These are phyloP conservation scores for Rhynchosporium secalis DNA, from an alignment of 2,329 filamentous ascomycete genomes.

Conservation along the genomic window DNA sequence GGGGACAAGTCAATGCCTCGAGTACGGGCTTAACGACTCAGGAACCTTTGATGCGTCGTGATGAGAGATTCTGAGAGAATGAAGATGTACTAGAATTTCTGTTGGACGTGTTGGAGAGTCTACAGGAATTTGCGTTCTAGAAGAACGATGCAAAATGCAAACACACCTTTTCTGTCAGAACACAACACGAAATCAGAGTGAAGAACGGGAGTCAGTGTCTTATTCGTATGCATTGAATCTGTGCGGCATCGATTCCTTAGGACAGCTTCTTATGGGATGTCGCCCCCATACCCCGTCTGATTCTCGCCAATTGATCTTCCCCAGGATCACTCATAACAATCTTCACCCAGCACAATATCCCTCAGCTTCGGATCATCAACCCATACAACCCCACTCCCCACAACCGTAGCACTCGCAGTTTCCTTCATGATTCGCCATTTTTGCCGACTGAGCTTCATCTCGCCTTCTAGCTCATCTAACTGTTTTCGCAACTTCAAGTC, in stretches of 20 bases:
- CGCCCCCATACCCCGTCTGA: not conserved
- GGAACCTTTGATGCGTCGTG: no score
- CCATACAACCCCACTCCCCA: slow-evolving; percentile 83
- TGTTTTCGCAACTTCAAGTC: slow-evolving; percentile 55
- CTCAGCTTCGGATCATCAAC: slow-evolving; percentile 65
- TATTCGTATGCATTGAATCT: not conserved
- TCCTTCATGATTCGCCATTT: slow-evolving; percentile 76
- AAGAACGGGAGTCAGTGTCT: no score
- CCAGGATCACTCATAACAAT: slow-evolving; percentile 39
- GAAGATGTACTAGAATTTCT: no score
- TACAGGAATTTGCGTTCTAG: no score
- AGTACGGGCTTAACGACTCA: no score
- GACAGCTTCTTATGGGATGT: not conserved
- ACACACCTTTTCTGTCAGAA: no score
- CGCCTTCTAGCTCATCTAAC: slow-evolving; percentile 57
- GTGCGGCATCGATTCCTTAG: not conserved
- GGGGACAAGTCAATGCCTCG: no score
- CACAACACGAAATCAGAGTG: no score
- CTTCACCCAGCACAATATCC: slow-evolving; percentile 70
- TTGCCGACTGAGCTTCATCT: slow-evolving; percentile 62
- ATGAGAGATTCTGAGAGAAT: no score
- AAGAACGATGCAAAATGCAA: no score
- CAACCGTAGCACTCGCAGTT: slow-evolving; percentile 74
- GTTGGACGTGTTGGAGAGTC: no score
- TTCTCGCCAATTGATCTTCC: not conserved